Conservation (phyloP, 371 early-diverging fungal species). For the Lichtheimia ornata region DNA sequence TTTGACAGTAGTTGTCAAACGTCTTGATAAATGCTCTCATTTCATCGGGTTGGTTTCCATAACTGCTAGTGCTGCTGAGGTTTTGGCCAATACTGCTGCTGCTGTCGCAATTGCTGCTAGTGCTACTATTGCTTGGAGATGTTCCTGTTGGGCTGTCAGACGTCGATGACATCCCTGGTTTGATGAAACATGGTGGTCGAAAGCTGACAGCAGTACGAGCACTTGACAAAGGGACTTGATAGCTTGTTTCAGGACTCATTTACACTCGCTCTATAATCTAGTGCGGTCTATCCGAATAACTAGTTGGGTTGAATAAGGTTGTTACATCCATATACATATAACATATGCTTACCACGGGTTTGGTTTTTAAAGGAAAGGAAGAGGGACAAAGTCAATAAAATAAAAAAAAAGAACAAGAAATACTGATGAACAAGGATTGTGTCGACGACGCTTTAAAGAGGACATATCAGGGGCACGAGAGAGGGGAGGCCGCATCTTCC, state of each 20-base stretch:
- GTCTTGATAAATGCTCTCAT: conserved; percentile 32
- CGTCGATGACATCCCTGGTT: conserved; percentile 4
- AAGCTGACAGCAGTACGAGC: conserved; percentile 16
- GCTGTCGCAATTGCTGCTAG: not conserved
- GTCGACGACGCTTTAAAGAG: conserved; percentile 7
- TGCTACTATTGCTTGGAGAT: not conserved
- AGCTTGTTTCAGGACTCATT: no score
- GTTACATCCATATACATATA: no score
- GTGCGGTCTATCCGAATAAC: no score
- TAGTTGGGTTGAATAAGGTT: no score
- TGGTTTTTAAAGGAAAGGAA: conserved; percentile 6
- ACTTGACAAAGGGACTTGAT: not conserved
- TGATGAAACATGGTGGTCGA: conserved; percentile 24
- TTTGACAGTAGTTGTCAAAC: conserved; percentile 61
- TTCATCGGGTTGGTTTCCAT: conserved; percentile 5
- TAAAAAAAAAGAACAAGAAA: conserved; percentile 1
- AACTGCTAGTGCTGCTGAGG: no score
- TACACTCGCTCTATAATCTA: no score
- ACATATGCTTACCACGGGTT: no score
- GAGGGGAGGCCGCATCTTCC: conserved; percentile 1
- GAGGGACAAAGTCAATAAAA: not conserved
- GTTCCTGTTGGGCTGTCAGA: conserved; percentile 1
- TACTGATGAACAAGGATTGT: conserved; percentile 1
- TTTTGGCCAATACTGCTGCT: no score
- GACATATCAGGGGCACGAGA: conserved; percentile 6